phyloP scores from a whole-genome alignment of 257 asterid genomes.

The Plantago elongata region DNA sequence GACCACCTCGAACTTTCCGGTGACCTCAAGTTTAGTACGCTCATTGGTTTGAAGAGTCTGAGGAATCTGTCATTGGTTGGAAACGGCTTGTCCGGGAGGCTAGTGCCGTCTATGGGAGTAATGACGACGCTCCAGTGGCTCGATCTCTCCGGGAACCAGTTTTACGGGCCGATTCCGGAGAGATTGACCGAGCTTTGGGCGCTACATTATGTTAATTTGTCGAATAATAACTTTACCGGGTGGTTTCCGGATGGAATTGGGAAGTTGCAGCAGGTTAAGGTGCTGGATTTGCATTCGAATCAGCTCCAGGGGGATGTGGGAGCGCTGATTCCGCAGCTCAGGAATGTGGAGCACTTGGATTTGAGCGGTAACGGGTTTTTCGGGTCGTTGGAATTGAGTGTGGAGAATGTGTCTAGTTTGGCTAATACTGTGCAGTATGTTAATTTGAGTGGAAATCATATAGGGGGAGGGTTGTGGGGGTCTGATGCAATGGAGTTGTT shows the following conservation, averaged over 20 bases:
- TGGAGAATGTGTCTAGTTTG: constrained; percentile 57
- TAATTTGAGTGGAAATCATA: constrained; percentile 57
- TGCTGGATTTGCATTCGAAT: constrained; percentile 71
- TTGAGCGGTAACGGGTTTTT: constrained; percentile 59
- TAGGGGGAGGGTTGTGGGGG: constrained; percentile 57
- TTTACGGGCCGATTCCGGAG: constrained; percentile 74
- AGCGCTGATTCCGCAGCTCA: constrained; percentile 47
- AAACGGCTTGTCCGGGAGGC: constrained; percentile 65
- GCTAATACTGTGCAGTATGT: constrained; percentile 56
- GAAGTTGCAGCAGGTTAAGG: constrained; percentile 67
- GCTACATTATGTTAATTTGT: constrained; percentile 55
- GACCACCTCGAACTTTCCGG: constrained; percentile 56
- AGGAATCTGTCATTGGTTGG: constrained; percentile 65
- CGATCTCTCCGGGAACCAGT: constrained; percentile 73
- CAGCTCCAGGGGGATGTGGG: constrained; percentile 47
- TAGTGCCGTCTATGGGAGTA: constrained; percentile 64
- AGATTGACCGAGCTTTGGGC: constrained; percentile 60
- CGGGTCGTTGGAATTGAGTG: constrained; percentile 49
- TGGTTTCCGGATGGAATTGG: constrained; percentile 59
- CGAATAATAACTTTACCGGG: constrained; percentile 52
- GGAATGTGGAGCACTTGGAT: constrained; percentile 67
- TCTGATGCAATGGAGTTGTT: constrained; percentile 46
- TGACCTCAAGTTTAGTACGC: constrained; percentile 65
- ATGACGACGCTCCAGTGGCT: constrained; percentile 58
- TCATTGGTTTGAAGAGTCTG: constrained; percentile 50